Evolutionary conservation across 352 stramenopile genomes (phyloP).

Genomic region (Thalassiosira oceanica): DNA sequence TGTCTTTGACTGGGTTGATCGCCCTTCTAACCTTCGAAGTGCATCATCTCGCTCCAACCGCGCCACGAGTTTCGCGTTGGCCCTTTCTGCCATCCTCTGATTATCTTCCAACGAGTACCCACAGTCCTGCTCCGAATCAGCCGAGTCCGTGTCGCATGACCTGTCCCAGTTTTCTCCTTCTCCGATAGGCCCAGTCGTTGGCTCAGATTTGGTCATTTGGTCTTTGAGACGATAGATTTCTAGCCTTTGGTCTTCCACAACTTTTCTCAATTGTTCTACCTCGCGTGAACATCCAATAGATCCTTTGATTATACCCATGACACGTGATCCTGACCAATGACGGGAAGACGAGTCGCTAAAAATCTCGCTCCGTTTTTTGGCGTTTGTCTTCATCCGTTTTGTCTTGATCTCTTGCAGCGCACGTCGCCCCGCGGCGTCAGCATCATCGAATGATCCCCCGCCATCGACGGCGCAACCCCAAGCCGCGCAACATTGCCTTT

Average conservation of each 20-base stretch:
- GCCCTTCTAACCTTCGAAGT: no score
- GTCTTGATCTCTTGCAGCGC: conserved; percentile 20
- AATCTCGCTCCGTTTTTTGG: background rate
- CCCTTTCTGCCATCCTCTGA: conserved; percentile 2
- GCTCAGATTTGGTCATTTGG: conserved; percentile 2
- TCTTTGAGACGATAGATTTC: conserved; percentile 10
- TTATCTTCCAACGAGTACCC: conserved; percentile 14
- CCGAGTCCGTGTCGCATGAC: background rate
- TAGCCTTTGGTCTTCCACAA: conserved; percentile 5
- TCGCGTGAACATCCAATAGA: conserved; percentile 3
- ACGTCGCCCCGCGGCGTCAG: conserved; percentile 27
- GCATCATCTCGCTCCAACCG: no score
- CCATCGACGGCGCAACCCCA: conserved; percentile 64
- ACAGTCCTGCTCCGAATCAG: conserved; percentile 13
- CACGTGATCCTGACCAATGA: conserved; percentile 7
- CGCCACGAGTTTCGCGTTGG: background rate
- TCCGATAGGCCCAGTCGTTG: background rate
- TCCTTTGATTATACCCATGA: background rate
- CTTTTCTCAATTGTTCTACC: conserved; percentile 1
- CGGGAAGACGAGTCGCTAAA: conserved; percentile 13
- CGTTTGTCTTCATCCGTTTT: conserved; percentile 20
- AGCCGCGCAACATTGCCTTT: conserved; percentile 85
- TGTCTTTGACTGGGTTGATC: no score
- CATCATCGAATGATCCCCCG: conserved; percentile 33
- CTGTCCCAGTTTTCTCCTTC: background rate